These are phyloP conservation scores for Geotrichum phurueaensis DNA, from an alignment of 1,139 yeast genomes.

Conservation along the genomic window DNA sequence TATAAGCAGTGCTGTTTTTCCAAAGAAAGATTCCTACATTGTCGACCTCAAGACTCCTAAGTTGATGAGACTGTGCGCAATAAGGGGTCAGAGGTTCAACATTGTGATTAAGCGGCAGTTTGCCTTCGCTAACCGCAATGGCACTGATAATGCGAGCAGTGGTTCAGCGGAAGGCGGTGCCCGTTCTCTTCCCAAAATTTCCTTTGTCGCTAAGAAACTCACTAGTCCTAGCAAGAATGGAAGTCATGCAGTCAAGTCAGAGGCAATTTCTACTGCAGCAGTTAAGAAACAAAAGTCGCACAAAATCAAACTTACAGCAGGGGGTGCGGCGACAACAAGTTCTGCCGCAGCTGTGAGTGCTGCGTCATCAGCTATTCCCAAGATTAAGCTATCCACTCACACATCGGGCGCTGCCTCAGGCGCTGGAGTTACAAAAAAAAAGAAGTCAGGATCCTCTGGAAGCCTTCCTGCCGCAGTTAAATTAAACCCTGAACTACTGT, in stretches of 20 bases:
- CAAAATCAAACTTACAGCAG: neutral
- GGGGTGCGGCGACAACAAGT: neutral
- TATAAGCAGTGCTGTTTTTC: slow-evolving; percentile 58
- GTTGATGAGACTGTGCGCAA: slow-evolving; percentile 59
- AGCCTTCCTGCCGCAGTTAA: neutral
- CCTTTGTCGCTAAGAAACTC: slow-evolving; percentile 13
- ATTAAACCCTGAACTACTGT: neutral
- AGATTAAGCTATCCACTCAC: slow-evolving; percentile 3
- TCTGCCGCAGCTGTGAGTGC: neutral
- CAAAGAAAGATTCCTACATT: slow-evolving; percentile 53
- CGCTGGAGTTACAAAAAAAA: slow-evolving; percentile 2
- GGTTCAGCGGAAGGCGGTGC: neutral
- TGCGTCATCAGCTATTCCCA: neutral
- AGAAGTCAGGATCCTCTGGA: neutral
- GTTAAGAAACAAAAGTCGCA: neutral
- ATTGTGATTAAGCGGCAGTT: slow-evolving; percentile 31
- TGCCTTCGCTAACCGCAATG: neutral
- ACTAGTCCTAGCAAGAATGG: slow-evolving; percentile 1
- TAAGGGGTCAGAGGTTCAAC: slow-evolving; percentile 44
- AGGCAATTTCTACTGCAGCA: neutral
- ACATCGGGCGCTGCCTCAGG: neutral
- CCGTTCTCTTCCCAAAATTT: slow-evolving; percentile 13
- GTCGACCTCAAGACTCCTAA: slow-evolving; percentile 64
- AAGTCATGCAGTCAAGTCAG: neutral
- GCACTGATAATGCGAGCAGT: neutral